Evolutionary conservation across 2,329 filamentous ascomycete species (phyloP).

Genomic region (Daldinia sp.): DNA sequence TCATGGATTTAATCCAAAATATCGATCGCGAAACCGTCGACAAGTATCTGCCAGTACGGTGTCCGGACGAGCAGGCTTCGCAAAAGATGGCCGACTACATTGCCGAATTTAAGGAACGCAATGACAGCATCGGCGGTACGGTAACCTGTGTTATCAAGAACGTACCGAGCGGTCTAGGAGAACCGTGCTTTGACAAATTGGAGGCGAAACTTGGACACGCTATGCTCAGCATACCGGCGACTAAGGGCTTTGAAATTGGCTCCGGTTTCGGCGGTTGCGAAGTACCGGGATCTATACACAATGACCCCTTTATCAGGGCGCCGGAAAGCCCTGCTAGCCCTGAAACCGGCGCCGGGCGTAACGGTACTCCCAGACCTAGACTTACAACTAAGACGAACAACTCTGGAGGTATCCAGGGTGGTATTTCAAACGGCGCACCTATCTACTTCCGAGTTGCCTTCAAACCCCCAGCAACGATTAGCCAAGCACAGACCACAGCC

Average conservation of each 20-base stretch:
- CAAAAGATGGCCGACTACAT: constrained; percentile 81
- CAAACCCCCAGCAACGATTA: constrained; percentile 94
- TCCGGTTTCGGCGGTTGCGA: constrained; percentile 90
- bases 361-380: constrained; percentile 62
- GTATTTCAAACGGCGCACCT: constrained; percentile 90
- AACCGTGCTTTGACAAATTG: constrained; percentile 95
- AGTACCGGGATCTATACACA: constrained; percentile 88
- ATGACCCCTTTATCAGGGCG: constrained; percentile 81
- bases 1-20: constrained; percentile 75
- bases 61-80: constrained; percentile 73
- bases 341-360: constrained; percentile 53
- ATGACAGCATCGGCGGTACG: constrained; percentile 93
- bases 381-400: constrained; percentile 93
- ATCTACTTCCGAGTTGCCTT: constrained; percentile 96
- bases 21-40: constrained; percentile 83
- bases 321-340: constrained; percentile 53
- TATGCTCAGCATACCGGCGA: constrained; percentile 94
- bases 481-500: constrained; percentile 83
- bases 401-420: constrained; percentile 92
- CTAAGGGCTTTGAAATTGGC: constrained; percentile 95
- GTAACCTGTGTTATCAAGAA: constrained; percentile 94
- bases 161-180: constrained; percentile 83
- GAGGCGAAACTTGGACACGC: constrained; percentile 91
- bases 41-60: constrained; percentile 83
- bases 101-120: constrained; percentile 75